These are phyloP conservation scores for Aspergillus carbonarius DNA, from an alignment of 2,329 filamentous ascomycete species.

Conservation along the genomic window DNA sequence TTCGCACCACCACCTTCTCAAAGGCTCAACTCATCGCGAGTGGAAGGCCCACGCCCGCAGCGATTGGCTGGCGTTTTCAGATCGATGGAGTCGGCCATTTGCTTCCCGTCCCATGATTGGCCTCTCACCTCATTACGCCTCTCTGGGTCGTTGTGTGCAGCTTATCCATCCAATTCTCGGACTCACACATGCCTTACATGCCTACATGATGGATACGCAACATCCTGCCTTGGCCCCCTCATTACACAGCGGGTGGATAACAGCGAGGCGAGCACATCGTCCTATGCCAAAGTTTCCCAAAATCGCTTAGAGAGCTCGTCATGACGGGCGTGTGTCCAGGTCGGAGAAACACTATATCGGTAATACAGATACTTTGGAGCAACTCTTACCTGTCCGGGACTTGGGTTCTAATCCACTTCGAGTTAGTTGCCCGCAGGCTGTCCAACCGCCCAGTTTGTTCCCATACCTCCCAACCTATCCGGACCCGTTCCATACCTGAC, in stretches of 20 bases:
- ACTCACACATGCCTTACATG: slow-evolving; percentile 9
- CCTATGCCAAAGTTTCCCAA: neutral
- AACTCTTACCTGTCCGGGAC: neutral
- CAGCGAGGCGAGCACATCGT: neutral
- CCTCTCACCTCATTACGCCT: neutral
- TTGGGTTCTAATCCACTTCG: slow-evolving; percentile 2
- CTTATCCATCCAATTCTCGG: slow-evolving; percentile 2
- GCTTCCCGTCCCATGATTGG: slow-evolving; percentile 7
- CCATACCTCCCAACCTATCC: slow-evolving; percentile 4
- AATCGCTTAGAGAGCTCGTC: neutral
- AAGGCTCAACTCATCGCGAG: neutral
- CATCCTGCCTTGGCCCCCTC: slow-evolving; percentile 6
- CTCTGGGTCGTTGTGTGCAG: slow-evolving; percentile 1
- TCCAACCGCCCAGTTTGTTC: slow-evolving; percentile 15
- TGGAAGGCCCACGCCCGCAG: slow-evolving; percentile 1
- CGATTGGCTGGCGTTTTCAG: slow-evolving; percentile 8
- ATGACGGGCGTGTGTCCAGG: neutral
- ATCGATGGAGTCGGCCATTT: slow-evolving; percentile 9
- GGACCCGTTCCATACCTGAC: slow-evolving; percentile 1
- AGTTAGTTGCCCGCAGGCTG: slow-evolving; percentile 6
- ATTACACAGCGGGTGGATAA: slow-evolving; percentile 4
- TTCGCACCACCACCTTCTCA: neutral
- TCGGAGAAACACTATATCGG: slow-evolving; percentile 7
- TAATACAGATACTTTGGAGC: slow-evolving; percentile 1
- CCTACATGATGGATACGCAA: slow-evolving; percentile 6